These are phyloP conservation scores for Mortierella claussenii DNA, from an alignment of 192 early-diverging fungal genomes.

Conservation along the genomic window DNA sequence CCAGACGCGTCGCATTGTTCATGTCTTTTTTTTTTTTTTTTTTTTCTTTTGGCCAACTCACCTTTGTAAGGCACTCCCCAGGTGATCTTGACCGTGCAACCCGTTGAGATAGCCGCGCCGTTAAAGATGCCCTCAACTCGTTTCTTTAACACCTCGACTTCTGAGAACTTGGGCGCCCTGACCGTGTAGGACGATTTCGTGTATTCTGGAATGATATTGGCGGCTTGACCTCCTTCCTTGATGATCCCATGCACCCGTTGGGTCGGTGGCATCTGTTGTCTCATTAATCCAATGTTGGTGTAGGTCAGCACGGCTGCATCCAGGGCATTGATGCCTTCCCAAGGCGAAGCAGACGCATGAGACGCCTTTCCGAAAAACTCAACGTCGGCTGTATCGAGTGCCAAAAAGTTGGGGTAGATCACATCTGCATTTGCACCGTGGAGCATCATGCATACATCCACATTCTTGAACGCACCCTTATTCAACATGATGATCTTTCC, in stretches of 20 bases:
- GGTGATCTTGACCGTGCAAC: constrained; percentile 66
- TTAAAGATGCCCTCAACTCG: constrained; percentile 69
- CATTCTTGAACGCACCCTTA: constrained; percentile 73
- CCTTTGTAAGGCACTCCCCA: constrained; percentile 68
- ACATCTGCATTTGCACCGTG: constrained; percentile 73
- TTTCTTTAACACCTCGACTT: constrained; percentile 64
- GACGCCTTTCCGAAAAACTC: constrained; percentile 79
- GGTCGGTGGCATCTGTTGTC: constrained; percentile 77
- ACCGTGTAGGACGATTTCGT: constrained; percentile 69
- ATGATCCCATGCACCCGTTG: constrained; percentile 84
- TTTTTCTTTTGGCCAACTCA: constrained; percentile 10
- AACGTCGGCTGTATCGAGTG: constrained; percentile 58
- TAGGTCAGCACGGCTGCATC: constrained; percentile 76
- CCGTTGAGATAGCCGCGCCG: constrained; percentile 75
- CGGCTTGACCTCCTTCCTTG: constrained; percentile 73
- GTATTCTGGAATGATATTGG: constrained; percentile 74
- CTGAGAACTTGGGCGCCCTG: constrained; percentile 61
- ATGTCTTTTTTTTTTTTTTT: background rate
- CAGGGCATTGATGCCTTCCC: constrained; percentile 78
- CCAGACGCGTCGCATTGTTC: too few relatives aligned
- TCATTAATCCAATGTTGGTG: constrained; percentile 74
- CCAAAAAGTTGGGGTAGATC: constrained; percentile 60
- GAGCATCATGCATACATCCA: constrained; percentile 84
- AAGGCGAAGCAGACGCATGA: constrained; percentile 72
- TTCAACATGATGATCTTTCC: constrained; percentile 82